Evolutionary conservation across 1,284 basidiomycete genomes (phyloP), one percentile per base, ranked within the genome.

Genomic region (Puccinia coronata): DNA sequence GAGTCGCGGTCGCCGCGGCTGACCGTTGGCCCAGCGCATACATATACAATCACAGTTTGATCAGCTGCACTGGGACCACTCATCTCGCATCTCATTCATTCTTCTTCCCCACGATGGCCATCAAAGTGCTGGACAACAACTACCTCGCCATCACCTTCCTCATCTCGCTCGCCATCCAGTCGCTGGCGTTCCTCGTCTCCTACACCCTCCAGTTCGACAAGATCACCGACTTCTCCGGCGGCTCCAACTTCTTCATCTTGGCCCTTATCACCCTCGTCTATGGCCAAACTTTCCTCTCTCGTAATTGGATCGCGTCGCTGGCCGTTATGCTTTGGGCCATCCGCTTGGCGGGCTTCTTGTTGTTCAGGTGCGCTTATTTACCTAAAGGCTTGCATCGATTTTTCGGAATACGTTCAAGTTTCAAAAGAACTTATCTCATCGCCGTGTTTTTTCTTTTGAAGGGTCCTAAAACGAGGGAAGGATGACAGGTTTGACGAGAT

Each of bases 401-500:
- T 49, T 25, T 31, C 23, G 9, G n/a, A n/a, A n/a, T n/a, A n/a
- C n/a, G n/a, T n/a, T n/a, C n/a, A n/a, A n/a, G n/a, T n/a, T n/a
- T n/a, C n/a, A n/a, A n/a, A n/a, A n/a, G n/a, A n/a, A n/a, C n/a
- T n/a, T n/a, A n/a, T n/a, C n/a, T n/a, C n/a, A n/a, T n/a, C n/a
- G n/a, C n/a, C n/a, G n/a, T n/a, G n/a, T n/a, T n/a, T n/a, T n/a
- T n/a, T n/a, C n/a, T n/a, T n/a, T n/a, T n/a, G n/a, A n/a, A 89
- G 91, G 23, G 91, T 92, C 3, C 84, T 92, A 59, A 91, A 90
- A 84, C 90, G 88, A 8, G 91, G 91, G 1, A 90, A 89, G 80
- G 91, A 92, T 83, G 88, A 87, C 6, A 88, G 91, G 4, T 92
- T 92, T 83, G 91, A 92, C 83, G 89, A 90, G 23, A 91, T 92